Percentiles rank a stretch among this genome's conserved stretches.
These are phyloP conservation scores for Talaromyces rugulosus DNA, from an alignment of 2,329 filamentous ascomycete genomes.

Conservation along the genomic window DNA sequence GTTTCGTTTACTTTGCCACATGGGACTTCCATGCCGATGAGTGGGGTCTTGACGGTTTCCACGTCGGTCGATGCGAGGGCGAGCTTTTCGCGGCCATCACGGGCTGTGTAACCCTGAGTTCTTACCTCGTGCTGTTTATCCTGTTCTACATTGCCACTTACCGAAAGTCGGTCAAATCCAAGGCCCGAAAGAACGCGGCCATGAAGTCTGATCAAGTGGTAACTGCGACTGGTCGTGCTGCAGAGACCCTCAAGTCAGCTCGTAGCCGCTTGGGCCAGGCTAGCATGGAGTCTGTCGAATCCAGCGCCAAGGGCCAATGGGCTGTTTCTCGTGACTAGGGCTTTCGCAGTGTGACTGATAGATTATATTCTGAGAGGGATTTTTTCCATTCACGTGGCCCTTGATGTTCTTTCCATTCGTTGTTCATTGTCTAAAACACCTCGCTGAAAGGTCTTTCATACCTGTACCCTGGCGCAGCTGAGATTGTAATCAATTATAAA, in stretches of 20 bases:
- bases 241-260: slow-evolving; percentile 18
- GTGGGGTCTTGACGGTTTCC: slow-evolving; percentile 69
- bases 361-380: background rate
- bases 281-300: slow-evolving; percentile 15
- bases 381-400: background rate
- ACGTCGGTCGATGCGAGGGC: slow-evolving; percentile 74
- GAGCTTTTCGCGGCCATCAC: slow-evolving; percentile 89
- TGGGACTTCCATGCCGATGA: slow-evolving; percentile 90
- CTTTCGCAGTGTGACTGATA: background rate
- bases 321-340: slow-evolving; percentile 11
- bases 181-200: slow-evolving; percentile 4
- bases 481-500: slow-evolving; percentile 5
- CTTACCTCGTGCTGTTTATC: slow-evolving; percentile 91
- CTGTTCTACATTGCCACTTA: slow-evolving; percentile 93
- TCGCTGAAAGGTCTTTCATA: slow-evolving; percentile 8
- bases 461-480: slow-evolving; percentile 3
- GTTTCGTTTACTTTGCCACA: slow-evolving; percentile 91
- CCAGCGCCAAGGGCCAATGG: slow-evolving; percentile 13
- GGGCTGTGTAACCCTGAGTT: slow-evolving; percentile 79
- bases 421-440: slow-evolving; percentile 3
- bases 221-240: slow-evolving; percentile 16
- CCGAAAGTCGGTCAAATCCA: slow-evolving; percentile 50
- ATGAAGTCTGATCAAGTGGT: slow-evolving; percentile 62
- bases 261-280: slow-evolving; percentile 13
- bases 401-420: background rate